Evolutionary conservation across 2,329 filamentous ascomycete species (phyloP).

Genomic region (Cryphonectria parasitica): DNA sequence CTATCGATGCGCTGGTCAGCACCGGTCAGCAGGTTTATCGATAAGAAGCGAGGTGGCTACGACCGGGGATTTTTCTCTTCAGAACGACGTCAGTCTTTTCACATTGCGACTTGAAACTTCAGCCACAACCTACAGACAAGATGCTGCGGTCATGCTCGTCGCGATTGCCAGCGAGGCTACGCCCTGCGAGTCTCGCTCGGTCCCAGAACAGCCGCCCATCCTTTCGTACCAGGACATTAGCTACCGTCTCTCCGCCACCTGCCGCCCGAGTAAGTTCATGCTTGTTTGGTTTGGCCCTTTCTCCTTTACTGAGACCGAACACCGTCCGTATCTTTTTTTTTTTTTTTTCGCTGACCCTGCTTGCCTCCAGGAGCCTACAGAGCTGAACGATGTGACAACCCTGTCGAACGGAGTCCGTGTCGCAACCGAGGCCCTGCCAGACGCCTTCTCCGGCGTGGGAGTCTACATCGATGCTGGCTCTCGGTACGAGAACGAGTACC

Average conservation of each 20-base stretch:
- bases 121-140: slow-evolving; percentile 5
- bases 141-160: slow-evolving; percentile 30
- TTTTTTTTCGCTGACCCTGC: slow-evolving; percentile 13
- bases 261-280: slow-evolving; percentile 23
- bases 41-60: slow-evolving; percentile 14
- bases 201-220: slow-evolving; percentile 24
- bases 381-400: slow-evolving; percentile 85
- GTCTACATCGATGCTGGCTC: slow-evolving; percentile 97
- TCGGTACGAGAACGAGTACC: slow-evolving; percentile 82
- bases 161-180: slow-evolving; percentile 25
- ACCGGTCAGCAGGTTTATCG: slow-evolving; percentile 20
- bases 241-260: slow-evolving; percentile 24
- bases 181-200: slow-evolving; percentile 15
- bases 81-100: slow-evolving; percentile 13
- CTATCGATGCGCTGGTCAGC: not conserved
- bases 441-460: slow-evolving; percentile 91
- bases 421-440: slow-evolving; percentile 90
- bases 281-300: not conserved
- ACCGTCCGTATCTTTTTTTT: not conserved
- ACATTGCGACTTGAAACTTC: not conserved
- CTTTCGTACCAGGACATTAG: slow-evolving; percentile 25
- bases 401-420: slow-evolving; percentile 92
- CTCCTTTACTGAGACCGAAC: not conserved
- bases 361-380: slow-evolving; percentile 70
- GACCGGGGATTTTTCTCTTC: not conserved